Conservation (phyloP, 1,139 yeast genomes). For the Spathaspora sp. region DNA sequence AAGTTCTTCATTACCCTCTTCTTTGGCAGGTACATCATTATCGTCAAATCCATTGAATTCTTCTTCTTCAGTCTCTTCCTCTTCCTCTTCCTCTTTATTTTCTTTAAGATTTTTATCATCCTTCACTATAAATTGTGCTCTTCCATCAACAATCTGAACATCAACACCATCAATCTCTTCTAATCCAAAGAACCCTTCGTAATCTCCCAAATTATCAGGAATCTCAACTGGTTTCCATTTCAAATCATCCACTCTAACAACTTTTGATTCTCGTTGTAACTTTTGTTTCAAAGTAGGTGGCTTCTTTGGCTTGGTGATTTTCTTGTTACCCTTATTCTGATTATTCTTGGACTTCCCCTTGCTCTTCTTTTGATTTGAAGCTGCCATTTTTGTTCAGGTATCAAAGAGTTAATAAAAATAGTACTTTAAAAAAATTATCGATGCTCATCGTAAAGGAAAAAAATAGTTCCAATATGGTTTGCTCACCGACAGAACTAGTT, state of each 20-base stretch:
- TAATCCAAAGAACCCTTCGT: slow-evolving; percentile 86
- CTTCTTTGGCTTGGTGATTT: slow-evolving; percentile 11
- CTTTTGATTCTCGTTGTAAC: slow-evolving; percentile 33
- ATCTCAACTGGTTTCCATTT: slow-evolving; percentile 82
- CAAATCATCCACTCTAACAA: slow-evolving; percentile 52
- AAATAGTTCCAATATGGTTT: not conserved
- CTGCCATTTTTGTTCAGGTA: slow-evolving; percentile 6
- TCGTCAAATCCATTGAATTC: slow-evolving; percentile 13
- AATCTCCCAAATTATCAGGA: slow-evolving; percentile 82
- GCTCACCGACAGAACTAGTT: not conserved
- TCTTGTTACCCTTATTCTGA: slow-evolving; percentile 2
- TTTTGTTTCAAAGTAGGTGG: slow-evolving; percentile 34
- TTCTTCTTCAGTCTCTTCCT: slow-evolving; percentile 13
- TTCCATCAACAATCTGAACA: slow-evolving; percentile 66
- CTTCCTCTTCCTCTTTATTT: slow-evolving; percentile 17
- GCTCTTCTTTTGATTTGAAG: slow-evolving; percentile 4
- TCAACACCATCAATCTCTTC: slow-evolving; percentile 95
- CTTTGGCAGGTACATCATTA: slow-evolving; percentile 17
- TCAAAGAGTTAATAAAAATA: not conserved
- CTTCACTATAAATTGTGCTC: slow-evolving; percentile 58
- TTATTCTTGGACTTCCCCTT: slow-evolving; percentile 6
- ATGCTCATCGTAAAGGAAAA: not conserved
- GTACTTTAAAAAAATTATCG: not conserved
- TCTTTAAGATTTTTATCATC: slow-evolving; percentile 29
- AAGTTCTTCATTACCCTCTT: slow-evolving; percentile 13